Base-by-base conservation (phyloP, 108 stramenopile genomes). In the Cyclostephanos invisitatus region DNA sequence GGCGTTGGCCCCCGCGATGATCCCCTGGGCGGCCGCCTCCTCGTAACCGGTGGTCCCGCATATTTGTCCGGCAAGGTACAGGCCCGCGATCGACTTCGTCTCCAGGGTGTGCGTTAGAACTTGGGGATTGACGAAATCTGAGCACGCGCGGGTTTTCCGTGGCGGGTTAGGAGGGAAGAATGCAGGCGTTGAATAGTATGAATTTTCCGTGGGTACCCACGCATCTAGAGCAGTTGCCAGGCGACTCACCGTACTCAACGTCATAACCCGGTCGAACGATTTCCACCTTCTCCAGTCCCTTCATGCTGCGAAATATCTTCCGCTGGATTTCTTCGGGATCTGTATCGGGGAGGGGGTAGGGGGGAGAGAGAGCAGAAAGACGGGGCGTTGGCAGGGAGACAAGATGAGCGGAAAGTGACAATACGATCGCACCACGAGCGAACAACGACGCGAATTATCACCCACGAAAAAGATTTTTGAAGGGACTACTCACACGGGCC, bases 41-140 rank as follows among this genome's bases (percentile, higher is more conserved):
- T 99, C 98, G 75, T 99, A 99, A 18, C 98, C 98, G 10, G 98
- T 99, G 10, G 98, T 99, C 10, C 98, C 97, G 75, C 97, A 97
- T 68, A 99, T 99, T 81, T 98, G 96, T 8, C 98, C 98, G 7
- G 98, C 98, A 38, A 99, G 84, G 77, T 87, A 98, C 22, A 99
- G 82, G 18, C 97, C 97, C 11, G 63, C 70, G 47, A 96, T 94
- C 38, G 83, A 76, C 81, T 97, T 97, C 4, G 95, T 91, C 83
- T 97, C 97, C 35, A 99, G 79, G 4, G 96, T 94, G 64, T 96
- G 96, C 15, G 88, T 87, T 24, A 98, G 72, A 8, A 84, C 83
- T 65, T 89, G 86, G 1, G 98, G 98, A 65, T 99, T 96, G 71
- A 99, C 95, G 76, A 93, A 97, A 79, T 99, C 97, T 59, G 14